Evolutionary conservation across 495 filamentous ascomycete species (phyloP).

Genomic region (Aspergillus wentii): DNA sequence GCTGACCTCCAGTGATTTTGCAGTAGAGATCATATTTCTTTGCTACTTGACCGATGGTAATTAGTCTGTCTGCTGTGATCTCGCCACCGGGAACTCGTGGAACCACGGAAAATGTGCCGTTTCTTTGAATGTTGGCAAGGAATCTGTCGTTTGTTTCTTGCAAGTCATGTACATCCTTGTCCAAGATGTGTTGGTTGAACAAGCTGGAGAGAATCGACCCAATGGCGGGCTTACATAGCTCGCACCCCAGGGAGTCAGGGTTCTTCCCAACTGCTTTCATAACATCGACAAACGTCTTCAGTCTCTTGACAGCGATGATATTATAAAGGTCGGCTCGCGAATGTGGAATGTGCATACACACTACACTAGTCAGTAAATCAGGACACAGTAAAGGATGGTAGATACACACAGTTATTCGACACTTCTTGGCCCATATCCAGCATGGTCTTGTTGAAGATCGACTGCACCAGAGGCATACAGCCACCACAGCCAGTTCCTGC

Average conservation of each 20-base stretch:
- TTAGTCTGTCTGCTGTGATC: slow-evolving; percentile 87
- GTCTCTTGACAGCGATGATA: slow-evolving; percentile 77
- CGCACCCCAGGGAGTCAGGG: slow-evolving; percentile 74
- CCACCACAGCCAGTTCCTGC: slow-evolving; percentile 93
- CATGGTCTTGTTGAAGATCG: slow-evolving; percentile 94
- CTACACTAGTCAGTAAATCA: slow-evolving; percentile 22
- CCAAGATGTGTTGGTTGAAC: slow-evolving; percentile 85
- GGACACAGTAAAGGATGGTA: not conserved
- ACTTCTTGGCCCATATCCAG: slow-evolving; percentile 85
- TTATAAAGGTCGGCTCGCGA: slow-evolving; percentile 88
- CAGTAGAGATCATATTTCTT: slow-evolving; percentile 87
- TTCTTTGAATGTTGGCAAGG: slow-evolving; percentile 91
- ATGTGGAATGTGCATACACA: slow-evolving; percentile 84
- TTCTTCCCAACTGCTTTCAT: slow-evolving; percentile 81
- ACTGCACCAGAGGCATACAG: slow-evolving; percentile 87
- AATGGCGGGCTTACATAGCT: slow-evolving; percentile 84
- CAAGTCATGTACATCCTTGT: slow-evolving; percentile 65
- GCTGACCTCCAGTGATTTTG: slow-evolving; percentile 93
- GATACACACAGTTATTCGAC: slow-evolving; percentile 63
- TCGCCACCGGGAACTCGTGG: slow-evolving; percentile 84
- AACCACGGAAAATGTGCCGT: slow-evolving; percentile 89
- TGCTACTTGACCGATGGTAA: slow-evolving; percentile 82
- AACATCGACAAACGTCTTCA: slow-evolving; percentile 71
- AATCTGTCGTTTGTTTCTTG: slow-evolving; percentile 95
- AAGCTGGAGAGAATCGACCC: slow-evolving; percentile 81